Percentiles rank a stretch among this genome's conserved stretches.
These are phyloP conservation scores for Theileria annulata DNA, from an alignment of 169 alveolate genomes.

Conservation along the genomic window DNA sequence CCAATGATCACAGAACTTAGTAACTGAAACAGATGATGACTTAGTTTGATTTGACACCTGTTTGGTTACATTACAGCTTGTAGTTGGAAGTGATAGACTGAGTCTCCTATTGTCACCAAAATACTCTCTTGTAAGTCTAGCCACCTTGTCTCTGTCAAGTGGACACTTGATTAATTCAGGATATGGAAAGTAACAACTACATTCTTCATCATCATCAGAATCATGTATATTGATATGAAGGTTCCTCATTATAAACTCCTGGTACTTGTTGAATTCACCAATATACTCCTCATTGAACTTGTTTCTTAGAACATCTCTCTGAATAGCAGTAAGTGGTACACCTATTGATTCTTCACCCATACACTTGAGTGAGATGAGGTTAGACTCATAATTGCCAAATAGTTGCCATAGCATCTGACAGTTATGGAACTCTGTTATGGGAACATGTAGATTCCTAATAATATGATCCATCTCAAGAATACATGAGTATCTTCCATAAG, in stretches of 20 bases:
- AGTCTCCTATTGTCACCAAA: neutral
- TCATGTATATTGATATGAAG: neutral
- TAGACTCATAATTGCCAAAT: neutral
- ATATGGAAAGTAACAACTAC: neutral
- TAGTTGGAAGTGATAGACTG: neutral
- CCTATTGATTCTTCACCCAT: neutral
- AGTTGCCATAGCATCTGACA: neutral
- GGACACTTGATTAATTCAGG: neutral
- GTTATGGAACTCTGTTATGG: neutral
- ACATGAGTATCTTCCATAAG: neutral
- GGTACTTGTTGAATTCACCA: neutral
- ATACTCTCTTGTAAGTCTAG: neutral
- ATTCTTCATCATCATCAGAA: neutral
- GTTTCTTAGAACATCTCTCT: neutral
- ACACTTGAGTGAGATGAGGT: conserved; percentile 3
- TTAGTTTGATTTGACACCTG: neutral
- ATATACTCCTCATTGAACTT: conserved; percentile 2
- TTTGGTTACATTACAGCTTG: neutral
- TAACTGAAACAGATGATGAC: neutral
- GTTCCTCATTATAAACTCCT: neutral
- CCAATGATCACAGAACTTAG: neutral
- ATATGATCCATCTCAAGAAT: neutral
- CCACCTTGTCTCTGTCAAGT: neutral
- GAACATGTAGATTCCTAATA: neutral
- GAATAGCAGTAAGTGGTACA: neutral